Evolutionary conservation across 2,329 filamentous ascomycete genomes (phyloP), one percentile per base, ranked within the genome.

Genomic region (Diaporthe velutina): DNA sequence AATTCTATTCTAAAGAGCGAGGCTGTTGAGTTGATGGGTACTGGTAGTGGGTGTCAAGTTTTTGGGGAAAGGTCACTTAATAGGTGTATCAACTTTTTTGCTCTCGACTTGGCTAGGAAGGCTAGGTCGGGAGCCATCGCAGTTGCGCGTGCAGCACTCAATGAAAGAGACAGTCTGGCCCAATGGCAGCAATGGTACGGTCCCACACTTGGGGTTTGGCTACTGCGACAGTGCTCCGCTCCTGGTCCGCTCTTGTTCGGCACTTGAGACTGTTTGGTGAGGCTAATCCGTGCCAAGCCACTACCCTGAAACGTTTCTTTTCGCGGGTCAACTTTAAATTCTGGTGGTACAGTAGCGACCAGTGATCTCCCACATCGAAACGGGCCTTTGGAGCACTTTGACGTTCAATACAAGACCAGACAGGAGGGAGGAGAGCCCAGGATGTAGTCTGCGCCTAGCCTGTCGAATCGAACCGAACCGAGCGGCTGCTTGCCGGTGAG

Each of bases 251-350:
- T 50, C 61, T 40, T 50, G 60, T 57, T 50, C 40, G 71, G 71
- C 52, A 73, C 61, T 73, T 73, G 71, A 73, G 71, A 73, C 71
- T 70, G 52, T 48, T 67, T 70, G 54, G 30, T 67, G 40, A 55
- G 71, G 61, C 50, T 57, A 70, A 73, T 58, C 71, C 60, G 71
- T 73, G 71, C 71, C 71, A 73, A 73, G 71, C 48, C 22, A 42
- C 60, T 50, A 70, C 50, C 50, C 50, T 73, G 71, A 73, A 70
- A 73, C 71, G 71, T 67, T 70, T 73, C 48, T 70, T 67, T 57
- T 48, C 67, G 35, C 52, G 48, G 64, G 48, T 50, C 64, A 68
- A 68, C 64, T 68, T 54, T 68, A 68, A 68, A 68, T 68, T 40
- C 33, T 54, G 33, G 48, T 30, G 64, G 48, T 40, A 68, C 48